Evolutionary conservation across 1,284 basidiomycete species (phyloP), one percentile per base, ranked within the genome.

Genomic region (Pisolithus thermaeus): DNA sequence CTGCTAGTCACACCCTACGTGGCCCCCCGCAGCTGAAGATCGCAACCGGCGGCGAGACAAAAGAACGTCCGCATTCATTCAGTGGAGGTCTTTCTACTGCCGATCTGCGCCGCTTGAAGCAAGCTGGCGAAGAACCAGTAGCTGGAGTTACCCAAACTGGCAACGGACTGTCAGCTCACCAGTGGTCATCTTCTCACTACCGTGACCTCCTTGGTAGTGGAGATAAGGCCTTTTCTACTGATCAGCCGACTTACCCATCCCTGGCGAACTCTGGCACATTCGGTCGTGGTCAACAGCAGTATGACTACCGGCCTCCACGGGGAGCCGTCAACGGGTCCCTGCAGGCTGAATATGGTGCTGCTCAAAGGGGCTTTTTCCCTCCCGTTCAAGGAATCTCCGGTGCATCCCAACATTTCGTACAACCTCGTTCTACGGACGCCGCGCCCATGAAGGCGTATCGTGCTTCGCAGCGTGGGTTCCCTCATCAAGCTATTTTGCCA

Each of bases 31-130:
- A 77, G 52, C 65, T 82, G 56, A 84, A 84, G 67, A 68, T 74
- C 47, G 73, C 70, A 46, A 66, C 71, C 46, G 60, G 73, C 48
- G 69, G 70, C 52, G 84, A 87, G 61, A 70, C 77, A 47, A 84
- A 85, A 63, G 87, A 87, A 62, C 78, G 87, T 50, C 87, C 86
- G 16, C 85, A 86, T 63, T 88, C 87, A 0, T 89, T 87, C 65
- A 88, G 83, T 55, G 87, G 87, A 35, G 84, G 84, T 23, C 70
- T 89, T 41, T 86, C 86, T 14, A 75, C 72, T 49, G 81, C 82
- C 46, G 86, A 89, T 56, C 73, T 89, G 53, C 80, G 81, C 56
- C 84, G 86, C 58, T 70, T 89, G 52, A 84, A 86, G 62, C 82
- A 85, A 60, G 79, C 75, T 27, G 83, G 78, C 42, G 80, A 81